Conservation (phyloP, 345 rosid species). For the Diplotaxis tenuifolia region DNA sequence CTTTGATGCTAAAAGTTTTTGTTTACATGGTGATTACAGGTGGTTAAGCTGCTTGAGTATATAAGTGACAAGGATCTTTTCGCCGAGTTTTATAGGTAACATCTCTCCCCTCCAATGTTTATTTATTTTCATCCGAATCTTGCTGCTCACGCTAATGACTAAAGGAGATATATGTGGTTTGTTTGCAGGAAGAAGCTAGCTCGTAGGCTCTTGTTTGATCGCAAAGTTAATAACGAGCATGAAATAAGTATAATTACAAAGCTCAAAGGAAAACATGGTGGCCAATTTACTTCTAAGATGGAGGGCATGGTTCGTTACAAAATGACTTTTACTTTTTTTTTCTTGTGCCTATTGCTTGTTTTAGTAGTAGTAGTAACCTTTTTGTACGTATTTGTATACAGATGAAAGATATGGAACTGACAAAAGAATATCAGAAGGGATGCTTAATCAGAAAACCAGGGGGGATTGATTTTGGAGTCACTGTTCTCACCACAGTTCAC, state of each 20-base stretch:
- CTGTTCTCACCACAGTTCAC: slow-evolving; percentile 74
- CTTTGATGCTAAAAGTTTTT: background rate
- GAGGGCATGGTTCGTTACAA: slow-evolving; percentile 51
- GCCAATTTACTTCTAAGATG: slow-evolving; percentile 66
- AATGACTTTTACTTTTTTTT: background rate
- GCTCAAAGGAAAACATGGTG: slow-evolving; percentile 52
- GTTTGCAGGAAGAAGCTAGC: slow-evolving; percentile 60
- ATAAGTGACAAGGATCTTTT: slow-evolving; percentile 75
- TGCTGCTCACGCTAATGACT: background rate
- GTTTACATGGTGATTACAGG: background rate
- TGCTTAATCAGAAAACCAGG: slow-evolving; percentile 42
- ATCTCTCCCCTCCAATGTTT: background rate
- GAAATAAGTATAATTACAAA: slow-evolving; percentile 64
- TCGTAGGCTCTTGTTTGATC: slow-evolving; percentile 59
- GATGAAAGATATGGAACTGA: slow-evolving; percentile 68
- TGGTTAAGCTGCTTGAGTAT: slow-evolving; percentile 72
- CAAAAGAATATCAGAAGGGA: slow-evolving; percentile 56
- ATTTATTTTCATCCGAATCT: background rate
- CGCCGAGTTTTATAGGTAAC: slow-evolving; percentile 60
- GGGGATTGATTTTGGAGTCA: slow-evolving; percentile 67
- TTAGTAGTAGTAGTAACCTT: background rate
- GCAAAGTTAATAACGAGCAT: slow-evolving; percentile 49
- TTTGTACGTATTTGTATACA: background rate
- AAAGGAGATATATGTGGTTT: background rate
- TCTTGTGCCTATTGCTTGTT: background rate